Percentiles rank a stretch among this genome's conserved stretches.
Evolutionary conservation across 83 land plant species (phyloP).

Genomic region (Larix sibirica): DNA sequence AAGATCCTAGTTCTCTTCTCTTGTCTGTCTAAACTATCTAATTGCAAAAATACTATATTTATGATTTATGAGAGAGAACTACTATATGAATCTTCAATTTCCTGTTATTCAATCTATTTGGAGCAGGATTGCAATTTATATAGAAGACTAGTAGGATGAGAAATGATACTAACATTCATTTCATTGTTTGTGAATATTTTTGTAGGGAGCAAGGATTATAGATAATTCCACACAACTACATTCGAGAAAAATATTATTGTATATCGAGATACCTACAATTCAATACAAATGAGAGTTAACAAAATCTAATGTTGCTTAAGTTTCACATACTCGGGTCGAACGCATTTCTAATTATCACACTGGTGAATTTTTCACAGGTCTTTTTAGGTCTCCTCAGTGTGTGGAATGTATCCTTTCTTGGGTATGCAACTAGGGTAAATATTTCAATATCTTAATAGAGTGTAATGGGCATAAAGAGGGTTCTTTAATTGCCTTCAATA

Average conservation of each 20-base stretch:
- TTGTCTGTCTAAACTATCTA: not conserved
- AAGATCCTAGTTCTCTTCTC: no score
- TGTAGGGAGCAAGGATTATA: constrained; percentile 89
- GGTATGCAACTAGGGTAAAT: constrained; percentile 89
- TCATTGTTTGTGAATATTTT: constrained; percentile 49
- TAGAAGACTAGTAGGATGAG: not conserved
- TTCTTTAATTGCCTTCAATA: not conserved
- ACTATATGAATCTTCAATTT: no score
- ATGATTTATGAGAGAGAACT: no score
- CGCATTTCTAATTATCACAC: not conserved
- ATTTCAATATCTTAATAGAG: not conserved
- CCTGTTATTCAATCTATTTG: not conserved
- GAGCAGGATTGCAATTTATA: not conserved
- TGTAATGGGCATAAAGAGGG: not conserved
- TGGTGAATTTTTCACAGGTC: constrained; percentile 48
- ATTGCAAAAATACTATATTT: not conserved
- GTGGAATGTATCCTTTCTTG: constrained; percentile 96
- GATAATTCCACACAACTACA: constrained; percentile 73
- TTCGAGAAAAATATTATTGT: constrained; percentile 88
- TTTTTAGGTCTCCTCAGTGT: constrained; percentile 88
- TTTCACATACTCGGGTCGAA: not conserved
- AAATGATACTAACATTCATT: not conserved
- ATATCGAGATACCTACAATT: constrained; percentile 18
- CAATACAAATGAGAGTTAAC: not conserved
- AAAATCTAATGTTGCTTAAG: not conserved